phyloP scores from a whole-genome alignment of 2,329 filamentous ascomycete species.

The Ophiostoma sp. region DNA sequence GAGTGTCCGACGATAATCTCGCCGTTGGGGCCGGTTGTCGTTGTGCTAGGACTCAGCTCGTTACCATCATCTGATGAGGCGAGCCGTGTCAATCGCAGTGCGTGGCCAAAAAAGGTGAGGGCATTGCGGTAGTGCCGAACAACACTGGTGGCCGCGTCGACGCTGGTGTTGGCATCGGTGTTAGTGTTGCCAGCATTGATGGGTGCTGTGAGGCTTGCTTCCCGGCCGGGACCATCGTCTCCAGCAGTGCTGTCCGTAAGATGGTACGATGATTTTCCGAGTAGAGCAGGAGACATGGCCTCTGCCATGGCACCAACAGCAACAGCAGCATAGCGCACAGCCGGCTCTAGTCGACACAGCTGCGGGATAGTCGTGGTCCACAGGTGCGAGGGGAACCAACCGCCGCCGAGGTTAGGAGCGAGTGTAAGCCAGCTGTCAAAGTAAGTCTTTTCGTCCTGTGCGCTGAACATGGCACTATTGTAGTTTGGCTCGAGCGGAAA shows the following conservation, averaged over 20 bases:
- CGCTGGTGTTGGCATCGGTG: background rate
- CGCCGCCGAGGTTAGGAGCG: slow-evolving; percentile 29
- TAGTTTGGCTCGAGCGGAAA: slow-evolving; percentile 19
- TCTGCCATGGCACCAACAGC: slow-evolving; percentile 35
- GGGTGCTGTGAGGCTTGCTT: background rate
- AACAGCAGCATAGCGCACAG: slow-evolving; percentile 36
- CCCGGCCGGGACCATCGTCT: background rate
- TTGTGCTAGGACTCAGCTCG: background rate
- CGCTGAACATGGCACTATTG: slow-evolving; percentile 24
- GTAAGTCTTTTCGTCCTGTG: slow-evolving; percentile 29
- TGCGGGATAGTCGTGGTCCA: slow-evolving; percentile 36
- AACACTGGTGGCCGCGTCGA: background rate
- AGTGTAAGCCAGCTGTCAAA: slow-evolving; percentile 30
- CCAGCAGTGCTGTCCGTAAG: background rate
- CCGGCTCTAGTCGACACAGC: slow-evolving; percentile 33
- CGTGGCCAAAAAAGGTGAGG: slow-evolving; percentile 34
- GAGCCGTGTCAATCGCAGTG: slow-evolving; percentile 30
- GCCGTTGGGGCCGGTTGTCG: background rate
- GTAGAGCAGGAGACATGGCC: slow-evolving; percentile 23
- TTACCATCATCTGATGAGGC: background rate
- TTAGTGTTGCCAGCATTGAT: background rate
- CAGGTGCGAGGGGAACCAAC: slow-evolving; percentile 34
- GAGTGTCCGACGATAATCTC: slow-evolving; percentile 23
- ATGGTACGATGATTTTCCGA: slow-evolving; percentile 21
- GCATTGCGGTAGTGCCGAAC: slow-evolving; percentile 33